Conservation (phyloP, 371 early-diverging fungal species). For the Blyttiomyces sp. region DNA sequence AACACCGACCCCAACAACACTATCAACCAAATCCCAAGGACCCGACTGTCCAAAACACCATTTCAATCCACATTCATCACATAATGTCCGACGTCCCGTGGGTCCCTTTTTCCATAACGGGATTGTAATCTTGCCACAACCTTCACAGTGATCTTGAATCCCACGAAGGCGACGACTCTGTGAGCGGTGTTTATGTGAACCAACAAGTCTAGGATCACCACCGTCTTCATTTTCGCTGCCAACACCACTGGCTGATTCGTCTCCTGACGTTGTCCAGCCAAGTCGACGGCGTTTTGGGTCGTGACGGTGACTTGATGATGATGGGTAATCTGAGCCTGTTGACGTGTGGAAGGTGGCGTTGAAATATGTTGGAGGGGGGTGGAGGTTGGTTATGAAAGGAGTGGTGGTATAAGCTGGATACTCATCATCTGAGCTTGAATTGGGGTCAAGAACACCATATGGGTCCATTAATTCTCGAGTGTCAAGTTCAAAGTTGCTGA, state of each 20-base stretch:
- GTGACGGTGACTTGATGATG: no score
- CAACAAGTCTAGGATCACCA: no score
- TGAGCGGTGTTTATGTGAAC: no score
- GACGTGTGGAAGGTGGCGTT: no score
- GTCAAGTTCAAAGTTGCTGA: slow-evolving; percentile 16
- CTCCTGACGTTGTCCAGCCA: no score
- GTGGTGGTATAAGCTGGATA: neutral
- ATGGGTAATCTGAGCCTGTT: no score
- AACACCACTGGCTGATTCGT: no score
- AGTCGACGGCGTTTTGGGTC: no score
- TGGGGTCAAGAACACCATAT: slow-evolving; percentile 7
- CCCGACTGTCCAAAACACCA: slow-evolving; percentile 13
- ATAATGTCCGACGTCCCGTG: slow-evolving; percentile 3
- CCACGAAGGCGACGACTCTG: neutral
- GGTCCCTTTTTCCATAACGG: slow-evolving; percentile 9
- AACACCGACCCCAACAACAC: neutral
- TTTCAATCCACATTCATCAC: slow-evolving; percentile 21
- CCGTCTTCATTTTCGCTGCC: no score
- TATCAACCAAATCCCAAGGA: neutral
- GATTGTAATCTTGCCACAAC: slow-evolving; percentile 11
- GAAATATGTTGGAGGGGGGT: no score
- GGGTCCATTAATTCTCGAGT: slow-evolving; percentile 24
- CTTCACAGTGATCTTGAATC: neutral
- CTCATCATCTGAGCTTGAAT: neutral
- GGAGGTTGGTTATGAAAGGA: no score